Conservation (phyloP, 306 rosid species). For the Spatholobus suberectus region DNA sequence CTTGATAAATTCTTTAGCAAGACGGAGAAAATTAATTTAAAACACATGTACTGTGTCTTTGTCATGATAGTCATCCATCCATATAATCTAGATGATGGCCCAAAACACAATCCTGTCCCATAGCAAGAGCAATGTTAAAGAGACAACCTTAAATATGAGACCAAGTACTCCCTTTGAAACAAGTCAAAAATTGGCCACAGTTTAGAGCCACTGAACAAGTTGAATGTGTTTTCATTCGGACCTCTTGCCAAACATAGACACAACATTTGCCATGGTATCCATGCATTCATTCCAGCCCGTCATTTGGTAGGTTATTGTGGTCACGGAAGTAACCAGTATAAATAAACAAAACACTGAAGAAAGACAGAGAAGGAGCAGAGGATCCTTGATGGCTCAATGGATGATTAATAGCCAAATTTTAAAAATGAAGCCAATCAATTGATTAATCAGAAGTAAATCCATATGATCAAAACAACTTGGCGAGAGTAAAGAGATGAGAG, state of each 20-base stretch:
- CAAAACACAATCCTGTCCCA: no score
- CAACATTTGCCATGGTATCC: not conserved
- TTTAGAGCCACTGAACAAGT: not conserved
- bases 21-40: no score
- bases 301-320: not conserved
- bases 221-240: not conserved
- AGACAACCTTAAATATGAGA: not conserved
- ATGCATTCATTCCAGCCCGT: no score
- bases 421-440: not conserved
- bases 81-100: no score
- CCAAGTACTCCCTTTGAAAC: not conserved
- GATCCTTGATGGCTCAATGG: not conserved
- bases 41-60: not conserved
- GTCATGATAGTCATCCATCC: not conserved
- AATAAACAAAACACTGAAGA: no score
- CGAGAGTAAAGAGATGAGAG: not conserved
- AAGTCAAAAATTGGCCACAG: not conserved
- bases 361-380: no score
- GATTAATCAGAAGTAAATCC: constrained; percentile 8
- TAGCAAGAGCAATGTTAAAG: constrained; percentile 13
- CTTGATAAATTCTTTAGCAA: no score
- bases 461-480: not conserved
- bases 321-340: not conserved
- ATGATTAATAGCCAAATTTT: not conserved
- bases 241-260: constrained; percentile 12